These are phyloP conservation scores for Phialophora macrospora DNA, from an alignment of 2,329 filamentous ascomycete species.

Conservation along the genomic window DNA sequence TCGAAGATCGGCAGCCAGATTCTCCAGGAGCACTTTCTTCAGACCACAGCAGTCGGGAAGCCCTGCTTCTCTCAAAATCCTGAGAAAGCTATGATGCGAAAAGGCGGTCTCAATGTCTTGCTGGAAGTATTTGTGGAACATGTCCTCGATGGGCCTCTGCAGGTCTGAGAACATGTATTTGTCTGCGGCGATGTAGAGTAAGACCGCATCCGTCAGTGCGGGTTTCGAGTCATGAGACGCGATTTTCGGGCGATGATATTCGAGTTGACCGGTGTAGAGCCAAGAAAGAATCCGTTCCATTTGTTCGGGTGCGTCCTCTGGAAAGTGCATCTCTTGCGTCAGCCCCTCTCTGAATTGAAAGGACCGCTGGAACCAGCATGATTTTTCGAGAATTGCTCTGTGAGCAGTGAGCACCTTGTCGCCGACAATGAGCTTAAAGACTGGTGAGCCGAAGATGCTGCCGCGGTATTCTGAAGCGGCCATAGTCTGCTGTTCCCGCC, in stretches of 20 bases:
- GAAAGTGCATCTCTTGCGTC: neutral
- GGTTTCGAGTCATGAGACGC: neutral
- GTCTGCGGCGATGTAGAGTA: conserved; percentile 1
- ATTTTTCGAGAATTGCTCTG: conserved; percentile 4
- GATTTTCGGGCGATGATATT: neutral
- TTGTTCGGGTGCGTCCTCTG: neutral
- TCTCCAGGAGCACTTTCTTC: neutral
- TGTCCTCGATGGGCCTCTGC: neutral
- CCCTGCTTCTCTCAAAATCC: neutral
- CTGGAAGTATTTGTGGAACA: conserved; percentile 1
- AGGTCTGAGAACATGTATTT: neutral
- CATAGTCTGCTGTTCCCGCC: neutral
- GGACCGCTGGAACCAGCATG: neutral
- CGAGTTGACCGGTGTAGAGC: conserved; percentile 4
- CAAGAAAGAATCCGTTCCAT: neutral
- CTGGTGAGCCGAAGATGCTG: conserved; percentile 3
- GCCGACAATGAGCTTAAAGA: conserved; percentile 11
- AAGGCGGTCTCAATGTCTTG: conserved; percentile 2
- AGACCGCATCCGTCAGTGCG: neutral
- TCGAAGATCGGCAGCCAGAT: neutral
- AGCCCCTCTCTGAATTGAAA: neutral
- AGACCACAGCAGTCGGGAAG: neutral
- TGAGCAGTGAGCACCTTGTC: conserved; percentile 6
- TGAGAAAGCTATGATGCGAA: neutral
- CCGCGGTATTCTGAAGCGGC: neutral